These are phyloP conservation scores for Stephanodiscus minutulus DNA, from an alignment of 108 stramenopile genomes.

Conservation along the genomic window DNA sequence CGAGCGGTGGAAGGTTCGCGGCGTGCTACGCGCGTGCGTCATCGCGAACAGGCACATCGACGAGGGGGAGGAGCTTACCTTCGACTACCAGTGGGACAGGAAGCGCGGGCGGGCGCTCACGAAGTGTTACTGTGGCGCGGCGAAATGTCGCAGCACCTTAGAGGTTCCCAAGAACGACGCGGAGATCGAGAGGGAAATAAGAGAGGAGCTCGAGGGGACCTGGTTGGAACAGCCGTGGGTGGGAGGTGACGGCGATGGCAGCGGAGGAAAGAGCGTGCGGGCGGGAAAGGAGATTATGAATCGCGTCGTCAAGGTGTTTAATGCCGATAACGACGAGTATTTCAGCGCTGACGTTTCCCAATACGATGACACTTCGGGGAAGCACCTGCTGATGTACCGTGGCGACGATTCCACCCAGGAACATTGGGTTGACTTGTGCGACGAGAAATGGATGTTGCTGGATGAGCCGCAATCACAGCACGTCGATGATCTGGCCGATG, in stretches of 20 bases:
- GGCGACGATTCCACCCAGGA: constrained; percentile 61
- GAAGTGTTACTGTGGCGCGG: constrained; percentile 93
- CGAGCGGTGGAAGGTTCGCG: constrained; percentile 91
- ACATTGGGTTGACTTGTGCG: constrained; percentile 73
- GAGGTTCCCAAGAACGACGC: constrained; percentile 73
- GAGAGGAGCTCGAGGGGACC: constrained; percentile 56
- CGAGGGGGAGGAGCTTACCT: constrained; percentile 93
- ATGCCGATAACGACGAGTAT: constrained; percentile 69
- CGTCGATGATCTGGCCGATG: not conserved
- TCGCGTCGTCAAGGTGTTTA: constrained; percentile 71
- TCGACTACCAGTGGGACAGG: constrained; percentile 96
- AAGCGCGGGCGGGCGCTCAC: constrained; percentile 89
- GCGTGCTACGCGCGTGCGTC: constrained; percentile 81
- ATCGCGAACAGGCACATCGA: constrained; percentile 82
- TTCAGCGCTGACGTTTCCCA: constrained; percentile 76
- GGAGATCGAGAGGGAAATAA: constrained; percentile 58
- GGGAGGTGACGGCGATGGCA: not conserved
- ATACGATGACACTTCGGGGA: constrained; percentile 63
- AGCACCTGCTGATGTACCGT: constrained; percentile 75
- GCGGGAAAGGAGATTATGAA: constrained; percentile 77
- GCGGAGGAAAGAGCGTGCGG: constrained; percentile 25
- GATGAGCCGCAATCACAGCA: constrained; percentile 68
- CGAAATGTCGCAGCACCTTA: constrained; percentile 90
- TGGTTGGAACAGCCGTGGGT: constrained; percentile 44
- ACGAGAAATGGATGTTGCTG: constrained; percentile 84